These are phyloP conservation scores for Thalassiosira mediterranea DNA, from an alignment of 352 stramenopile species.

Conservation along the genomic window DNA sequence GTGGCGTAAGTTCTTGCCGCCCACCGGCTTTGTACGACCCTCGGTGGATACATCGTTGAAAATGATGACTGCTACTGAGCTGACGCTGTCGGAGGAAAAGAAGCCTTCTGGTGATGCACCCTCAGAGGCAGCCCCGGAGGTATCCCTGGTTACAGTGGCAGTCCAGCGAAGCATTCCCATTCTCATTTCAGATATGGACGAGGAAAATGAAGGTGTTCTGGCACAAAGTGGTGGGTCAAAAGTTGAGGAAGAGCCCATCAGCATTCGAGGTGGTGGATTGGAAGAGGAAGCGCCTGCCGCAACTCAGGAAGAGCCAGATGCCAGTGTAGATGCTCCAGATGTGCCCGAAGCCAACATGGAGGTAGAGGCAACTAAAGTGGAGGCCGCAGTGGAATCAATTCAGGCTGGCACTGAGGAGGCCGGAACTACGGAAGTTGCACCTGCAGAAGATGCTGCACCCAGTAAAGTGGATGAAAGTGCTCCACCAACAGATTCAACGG, in stretches of 20 bases:
- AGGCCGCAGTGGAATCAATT: too few relatives aligned
- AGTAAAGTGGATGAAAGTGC: too few relatives aligned
- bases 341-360: too few relatives aligned
- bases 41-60: slow-evolving; percentile 16
- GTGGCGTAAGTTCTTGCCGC: slow-evolving; percentile 37
- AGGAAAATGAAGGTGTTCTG: too few relatives aligned
- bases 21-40: slow-evolving; percentile 41
- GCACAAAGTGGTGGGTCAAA: too few relatives aligned
- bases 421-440: too few relatives aligned
- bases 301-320: too few relatives aligned
- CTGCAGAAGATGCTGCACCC: too few relatives aligned
- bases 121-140: neutral
- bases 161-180: slow-evolving; percentile 13
- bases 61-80: slow-evolving; percentile 35
- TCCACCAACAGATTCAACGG: too few relatives aligned
- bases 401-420: too few relatives aligned
- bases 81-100: slow-evolving; percentile 18
- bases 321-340: too few relatives aligned
- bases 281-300: neutral
- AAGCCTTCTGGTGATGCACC: neutral
- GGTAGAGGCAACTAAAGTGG: too few relatives aligned
- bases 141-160: slow-evolving; percentile 1
- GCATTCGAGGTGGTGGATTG: slow-evolving; percentile 32
- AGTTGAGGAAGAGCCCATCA: slow-evolving; percentile 21
- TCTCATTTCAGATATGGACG: slow-evolving; percentile 2